Conservation (phyloP, 139 green algal species). For the Chlorella sp. region DNA sequence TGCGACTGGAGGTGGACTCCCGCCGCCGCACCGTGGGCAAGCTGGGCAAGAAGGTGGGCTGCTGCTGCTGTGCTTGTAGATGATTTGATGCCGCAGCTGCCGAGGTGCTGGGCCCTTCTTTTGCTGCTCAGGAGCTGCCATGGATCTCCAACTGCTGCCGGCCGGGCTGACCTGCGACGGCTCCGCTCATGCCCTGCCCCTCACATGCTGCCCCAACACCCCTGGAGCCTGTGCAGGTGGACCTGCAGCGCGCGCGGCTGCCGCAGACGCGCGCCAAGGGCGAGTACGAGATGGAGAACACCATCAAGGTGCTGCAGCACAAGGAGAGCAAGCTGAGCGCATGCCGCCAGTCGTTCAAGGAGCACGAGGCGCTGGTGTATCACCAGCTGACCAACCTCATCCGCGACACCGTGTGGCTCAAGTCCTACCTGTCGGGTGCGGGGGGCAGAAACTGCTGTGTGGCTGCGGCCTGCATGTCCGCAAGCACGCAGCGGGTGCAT, state of each 20-base stretch:
- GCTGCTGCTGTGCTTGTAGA: not conserved
- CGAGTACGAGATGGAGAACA: slow-evolving; percentile 79
- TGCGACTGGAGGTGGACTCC: slow-evolving; percentile 89
- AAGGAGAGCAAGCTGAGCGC: slow-evolving; percentile 85
- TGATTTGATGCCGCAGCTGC: too few relatives aligned
- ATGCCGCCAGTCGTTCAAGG: slow-evolving; percentile 75
- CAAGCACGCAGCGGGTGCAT: too few relatives aligned
- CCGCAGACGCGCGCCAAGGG: slow-evolving; percentile 63
- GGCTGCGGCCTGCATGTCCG: too few relatives aligned
- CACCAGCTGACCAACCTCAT: slow-evolving; percentile 87
- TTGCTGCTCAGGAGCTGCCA: not conserved
- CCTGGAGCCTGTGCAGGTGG: slow-evolving; percentile 31
- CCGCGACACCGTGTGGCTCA: slow-evolving; percentile 84
- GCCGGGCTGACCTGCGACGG: not conserved
- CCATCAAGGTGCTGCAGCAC: slow-evolving; percentile 72
- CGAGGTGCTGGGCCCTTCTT: too few relatives aligned
- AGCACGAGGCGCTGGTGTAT: slow-evolving; percentile 86
- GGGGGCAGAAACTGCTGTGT: too few relatives aligned
- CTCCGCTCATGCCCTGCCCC: too few relatives aligned
- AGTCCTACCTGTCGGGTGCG: slow-evolving; percentile 74
- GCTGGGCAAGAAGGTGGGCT: slow-evolving; percentile 56
- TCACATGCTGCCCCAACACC: not conserved
- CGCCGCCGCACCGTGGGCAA: slow-evolving; percentile 80
- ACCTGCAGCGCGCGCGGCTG: slow-evolving; percentile 60
- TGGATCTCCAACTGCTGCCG: not conserved